Evolutionary conservation across 2,329 filamentous ascomycete species (phyloP).

Genomic region (Alternaria infectoria): DNA sequence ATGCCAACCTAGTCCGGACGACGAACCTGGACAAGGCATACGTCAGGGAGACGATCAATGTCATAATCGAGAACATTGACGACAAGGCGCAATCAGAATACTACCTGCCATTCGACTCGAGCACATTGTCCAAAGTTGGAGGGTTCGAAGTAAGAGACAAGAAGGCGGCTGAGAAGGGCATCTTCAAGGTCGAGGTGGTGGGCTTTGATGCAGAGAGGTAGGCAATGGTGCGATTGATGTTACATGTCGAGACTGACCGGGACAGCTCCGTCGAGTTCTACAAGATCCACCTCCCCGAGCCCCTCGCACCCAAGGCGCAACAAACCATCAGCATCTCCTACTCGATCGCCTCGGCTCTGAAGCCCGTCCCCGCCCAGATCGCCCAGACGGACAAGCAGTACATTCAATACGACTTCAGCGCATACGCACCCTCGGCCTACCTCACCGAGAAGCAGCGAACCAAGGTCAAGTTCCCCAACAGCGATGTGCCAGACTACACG

Average conservation of each 20-base stretch:
- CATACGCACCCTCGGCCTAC: conserved; percentile 84
- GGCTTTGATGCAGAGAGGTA: conserved; percentile 64
- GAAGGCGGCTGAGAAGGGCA: conserved; percentile 72
- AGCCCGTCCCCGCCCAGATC: conserved; percentile 80
- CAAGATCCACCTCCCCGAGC: conserved; percentile 76
- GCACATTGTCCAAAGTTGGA: conserved; percentile 77
- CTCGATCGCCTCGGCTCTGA: conserved; percentile 78
- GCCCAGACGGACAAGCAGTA: conserved; percentile 87
- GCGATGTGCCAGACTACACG: conserved; percentile 84
- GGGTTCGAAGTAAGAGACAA: conserved; percentile 92
- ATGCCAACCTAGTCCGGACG: conserved; percentile 86
- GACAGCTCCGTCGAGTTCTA: conserved; percentile 70
- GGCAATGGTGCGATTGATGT: not conserved
- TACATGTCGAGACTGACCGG: not conserved
- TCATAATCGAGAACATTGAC: conserved; percentile 89
- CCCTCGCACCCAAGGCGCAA: conserved; percentile 77
- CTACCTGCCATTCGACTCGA: conserved; percentile 83
- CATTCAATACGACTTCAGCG: conserved; percentile 83
- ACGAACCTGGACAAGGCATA: conserved; percentile 95
- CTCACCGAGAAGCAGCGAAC: conserved; percentile 92
- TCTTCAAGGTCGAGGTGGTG: conserved; percentile 73
- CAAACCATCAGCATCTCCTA: conserved; percentile 89
- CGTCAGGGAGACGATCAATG: conserved; percentile 87
- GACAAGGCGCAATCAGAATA: conserved; percentile 83
- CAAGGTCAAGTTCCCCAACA: conserved; percentile 84